Percentiles rank a stretch among this genome's conserved stretches.
Evolutionary conservation across 257 asterid genomes (phyloP).

Genomic region (Plantago major): DNA sequence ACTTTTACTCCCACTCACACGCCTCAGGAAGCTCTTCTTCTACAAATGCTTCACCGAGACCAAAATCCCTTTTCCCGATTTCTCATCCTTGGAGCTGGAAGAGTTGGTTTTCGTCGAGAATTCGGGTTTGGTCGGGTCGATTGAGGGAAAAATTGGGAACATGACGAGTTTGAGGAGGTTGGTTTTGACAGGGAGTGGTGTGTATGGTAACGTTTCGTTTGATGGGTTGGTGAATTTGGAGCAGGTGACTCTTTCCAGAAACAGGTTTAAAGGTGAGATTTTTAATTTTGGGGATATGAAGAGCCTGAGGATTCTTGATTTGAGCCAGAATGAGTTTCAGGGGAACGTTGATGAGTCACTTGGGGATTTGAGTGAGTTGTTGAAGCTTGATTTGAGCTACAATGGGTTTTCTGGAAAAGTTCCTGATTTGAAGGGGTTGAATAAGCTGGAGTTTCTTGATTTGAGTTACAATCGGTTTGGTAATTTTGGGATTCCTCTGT

Average conservation of each 20-base stretch:
- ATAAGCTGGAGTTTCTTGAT: constrained; percentile 57
- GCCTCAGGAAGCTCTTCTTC: constrained; percentile 58
- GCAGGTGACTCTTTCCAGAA: constrained; percentile 64
- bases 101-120: constrained; percentile 66
- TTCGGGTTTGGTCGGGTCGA: constrained; percentile 47
- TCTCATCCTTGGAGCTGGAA: constrained; percentile 41
- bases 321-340: constrained; percentile 49
- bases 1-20: constrained; percentile 41
- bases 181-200: constrained; percentile 47
- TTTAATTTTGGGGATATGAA: constrained; percentile 32
- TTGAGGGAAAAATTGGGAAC: constrained; percentile 34
- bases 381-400: constrained; percentile 68
- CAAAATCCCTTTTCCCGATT: constrained; percentile 42
- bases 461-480: constrained; percentile 54
- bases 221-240: constrained; percentile 41
- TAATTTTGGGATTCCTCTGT: constrained; percentile 51
- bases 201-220: constrained; percentile 47
- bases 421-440: constrained; percentile 47
- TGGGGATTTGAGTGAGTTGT: constrained; percentile 41
- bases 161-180: constrained; percentile 42
- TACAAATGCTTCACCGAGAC: constrained; percentile 59
- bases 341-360: constrained; percentile 43
- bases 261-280: constrained; percentile 46
- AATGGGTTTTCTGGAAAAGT: constrained; percentile 58
- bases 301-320: constrained; percentile 60